Base-by-base conservation (phyloP, 306 rosid genomes). In the Mimosa bimucronata region DNA sequence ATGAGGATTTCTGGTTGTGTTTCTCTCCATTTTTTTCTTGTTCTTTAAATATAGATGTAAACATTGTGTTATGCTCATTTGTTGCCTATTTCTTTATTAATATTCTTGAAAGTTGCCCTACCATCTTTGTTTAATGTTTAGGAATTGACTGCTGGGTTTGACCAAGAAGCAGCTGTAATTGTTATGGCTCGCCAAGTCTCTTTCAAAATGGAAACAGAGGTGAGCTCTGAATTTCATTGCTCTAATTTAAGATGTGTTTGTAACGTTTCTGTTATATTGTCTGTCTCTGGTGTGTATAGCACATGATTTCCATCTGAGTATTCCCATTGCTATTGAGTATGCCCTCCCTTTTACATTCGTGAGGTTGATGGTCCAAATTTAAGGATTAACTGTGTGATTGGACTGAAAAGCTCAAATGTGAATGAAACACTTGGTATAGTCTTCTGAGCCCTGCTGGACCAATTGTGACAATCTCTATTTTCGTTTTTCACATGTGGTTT, bases 111-210 rank as follows among this genome's bases (percentile, higher is more conserved):
- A 78, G 66, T 64, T 80, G 66, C 29, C 71, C 67, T 48, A 67
- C 40, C 60, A 42, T 72, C 23, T 52, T 45, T 83, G 48, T 68
- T 70, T 52, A 70, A 78, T 23, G 69, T 62, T 65, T 71, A 95
- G 99, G 99, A 95, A 42, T 88, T 95, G 96, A 83, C 89, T 86
- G 91, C 99, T 84, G 99, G 99, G 69, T 95, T 95, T 90, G 99
- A 95, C 88, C 99, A 95, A 90, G 99, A 95, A 93, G 99, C 99
- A 50, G 99, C 99, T 82, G 97, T 95, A 38, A 97, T 85, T 81
- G 94, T 95, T 81, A 90, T 93, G 98, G 99, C 99, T 67, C 94
- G 99, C 58, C 90, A 91, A 55, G 99, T 95, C 74, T 91, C 99
- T 74, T 95, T 88, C 88, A 95, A 93, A 94, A 95, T 95, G 99